Conservation (phyloP, 352 stramenopile species). For the Pythium biforme region DNA sequence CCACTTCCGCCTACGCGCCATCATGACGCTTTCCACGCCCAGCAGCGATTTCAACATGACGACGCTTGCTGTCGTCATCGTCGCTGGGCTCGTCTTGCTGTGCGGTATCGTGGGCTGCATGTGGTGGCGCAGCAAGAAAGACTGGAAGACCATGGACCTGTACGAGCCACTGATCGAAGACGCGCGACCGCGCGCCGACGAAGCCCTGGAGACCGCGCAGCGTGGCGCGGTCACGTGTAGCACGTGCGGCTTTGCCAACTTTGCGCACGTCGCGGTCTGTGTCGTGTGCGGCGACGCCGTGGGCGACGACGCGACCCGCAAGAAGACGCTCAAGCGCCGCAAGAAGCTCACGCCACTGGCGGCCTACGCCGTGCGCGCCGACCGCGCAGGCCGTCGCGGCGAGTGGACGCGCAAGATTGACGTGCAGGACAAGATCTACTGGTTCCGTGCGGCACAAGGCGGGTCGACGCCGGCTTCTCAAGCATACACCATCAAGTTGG, state of each 20-base stretch:
- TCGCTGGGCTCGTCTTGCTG: neutral
- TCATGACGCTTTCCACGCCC: neutral
- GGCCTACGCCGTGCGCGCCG: neutral
- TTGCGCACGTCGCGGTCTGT: constrained; percentile 11
- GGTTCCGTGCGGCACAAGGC: constrained; percentile 13
- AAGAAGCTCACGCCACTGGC: constrained; percentile 1
- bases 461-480: neutral
- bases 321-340: constrained; percentile 12
- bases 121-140: constrained; percentile 4
- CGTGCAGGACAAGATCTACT: constrained; percentile 25
- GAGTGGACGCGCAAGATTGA: constrained; percentile 30
- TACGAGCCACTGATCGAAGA: constrained; percentile 12
- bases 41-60: neutral
- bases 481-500: neutral
- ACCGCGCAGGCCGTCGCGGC: constrained; percentile 5
- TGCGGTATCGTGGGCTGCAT: neutral
- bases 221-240: neutral
- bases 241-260: constrained; percentile 17
- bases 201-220: neutral
- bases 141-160: constrained; percentile 19
- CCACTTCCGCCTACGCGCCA: too few relatives aligned
- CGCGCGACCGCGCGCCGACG: neutral
- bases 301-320: constrained; percentile 7
- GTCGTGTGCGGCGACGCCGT: constrained; percentile 9
- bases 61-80: neutral